Evolutionary conservation across 345 rosid genomes (phyloP), one percentile per base, ranked within the genome.

Genomic region (Bruguiera gymnorhiza): DNA sequence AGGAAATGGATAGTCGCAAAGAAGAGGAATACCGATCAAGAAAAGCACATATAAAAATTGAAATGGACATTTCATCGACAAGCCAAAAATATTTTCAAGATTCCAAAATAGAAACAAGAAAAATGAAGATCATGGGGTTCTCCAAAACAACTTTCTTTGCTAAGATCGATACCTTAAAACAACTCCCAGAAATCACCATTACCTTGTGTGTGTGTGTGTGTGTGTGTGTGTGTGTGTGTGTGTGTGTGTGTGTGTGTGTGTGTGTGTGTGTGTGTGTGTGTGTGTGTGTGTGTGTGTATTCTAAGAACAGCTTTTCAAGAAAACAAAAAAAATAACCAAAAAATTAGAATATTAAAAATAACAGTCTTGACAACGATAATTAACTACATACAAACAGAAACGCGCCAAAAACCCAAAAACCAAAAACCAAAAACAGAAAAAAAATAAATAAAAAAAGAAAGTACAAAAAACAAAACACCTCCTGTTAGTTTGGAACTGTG

Each of bases 71-170:
- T 54, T 70, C 43, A 60, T 76, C 63, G 8, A 76, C 65, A 58
- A 73, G 26, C 66, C 46, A 64, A 60, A 57, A 66, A 64, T 68
- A 52, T 3, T 56, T 27, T 3, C 6, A 34, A 67, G 63, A 32
- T 58, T 70, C 65, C 37, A 51, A 55, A 68, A 56, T 34, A 36
- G 39, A 60, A 50, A 21, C 30, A 27, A 67, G 54, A 48, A 21
- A 51, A 72, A 59, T 29, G 50, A 13, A 43, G 32, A 62, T 53
- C n/a, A 54, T 32, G 56, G 27, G 43, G 27, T 27, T 11, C 5
- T 56, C 51, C 76, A 76, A 80, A 81, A 81, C 66, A 80, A 81
- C 94, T 80, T 77, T 55, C 73, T 26, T 32, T 76, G 71, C 69
- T 57, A 75, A 71, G 81, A 86, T 88, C 89, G 78, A 72, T 77